Conservation (phyloP, 441 rosid species). For the Metrosideros polymorpha region DNA sequence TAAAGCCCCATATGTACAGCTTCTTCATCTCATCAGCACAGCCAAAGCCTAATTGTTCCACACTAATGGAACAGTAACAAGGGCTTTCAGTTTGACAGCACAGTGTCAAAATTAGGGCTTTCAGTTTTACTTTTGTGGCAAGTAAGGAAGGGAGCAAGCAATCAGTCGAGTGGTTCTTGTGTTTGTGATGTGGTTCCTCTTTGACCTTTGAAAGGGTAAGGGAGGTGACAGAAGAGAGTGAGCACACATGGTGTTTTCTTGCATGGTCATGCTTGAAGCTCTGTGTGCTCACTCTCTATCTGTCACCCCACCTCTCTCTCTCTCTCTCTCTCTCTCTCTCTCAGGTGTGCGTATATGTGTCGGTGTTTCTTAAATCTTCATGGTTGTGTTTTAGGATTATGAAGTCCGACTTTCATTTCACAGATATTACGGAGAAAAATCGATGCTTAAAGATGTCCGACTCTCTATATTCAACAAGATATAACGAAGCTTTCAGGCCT, state of each 20-base stretch:
- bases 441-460: neutral
- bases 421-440: neutral
- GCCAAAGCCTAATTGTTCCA: neutral
- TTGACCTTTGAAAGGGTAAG: neutral
- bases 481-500: neutral
- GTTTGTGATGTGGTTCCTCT: neutral
- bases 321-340: neutral
- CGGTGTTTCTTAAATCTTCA: neutral
- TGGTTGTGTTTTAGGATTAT: neutral
- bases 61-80: neutral
- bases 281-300: slow-evolving; percentile 23
- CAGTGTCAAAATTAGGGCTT: neutral
- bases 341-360: neutral
- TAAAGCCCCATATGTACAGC: neutral
- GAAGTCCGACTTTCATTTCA: neutral
- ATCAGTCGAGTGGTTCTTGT: neutral
- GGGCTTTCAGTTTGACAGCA: neutral
- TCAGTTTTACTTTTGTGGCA: neutral
- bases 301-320: slow-evolving; percentile 8
- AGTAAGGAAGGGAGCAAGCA: neutral
- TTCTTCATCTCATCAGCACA: neutral
- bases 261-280: slow-evolving; percentile 15
- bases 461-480: neutral
- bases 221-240: slow-evolving; percentile 39
- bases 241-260: slow-evolving; percentile 25